A percentile compares a stretch with the other conserved stretches of the same genome.
These are phyloP conservation scores for Coccomyxa sp. DNA, from an alignment of 139 green algal genomes.

Conservation along the genomic window DNA sequence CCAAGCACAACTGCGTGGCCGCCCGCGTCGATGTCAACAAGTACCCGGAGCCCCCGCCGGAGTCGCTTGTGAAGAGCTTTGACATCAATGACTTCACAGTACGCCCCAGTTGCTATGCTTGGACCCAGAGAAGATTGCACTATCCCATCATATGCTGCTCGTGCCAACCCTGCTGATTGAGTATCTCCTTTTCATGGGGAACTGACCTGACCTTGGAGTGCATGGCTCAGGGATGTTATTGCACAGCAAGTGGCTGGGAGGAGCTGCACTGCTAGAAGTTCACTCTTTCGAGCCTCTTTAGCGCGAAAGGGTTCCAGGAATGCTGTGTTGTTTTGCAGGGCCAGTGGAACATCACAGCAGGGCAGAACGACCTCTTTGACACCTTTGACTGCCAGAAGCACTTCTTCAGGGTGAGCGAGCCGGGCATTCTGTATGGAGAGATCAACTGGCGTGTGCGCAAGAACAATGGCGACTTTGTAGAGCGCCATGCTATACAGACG, in stretches of 20 bases:
- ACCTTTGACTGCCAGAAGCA: constrained; percentile 77
- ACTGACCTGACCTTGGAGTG: too few species aligned
- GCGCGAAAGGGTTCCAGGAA: too few species aligned
- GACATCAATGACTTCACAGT: constrained; percentile 57
- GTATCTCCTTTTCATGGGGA: too few species aligned
- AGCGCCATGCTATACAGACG: constrained; percentile 63
- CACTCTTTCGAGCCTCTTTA: too few species aligned
- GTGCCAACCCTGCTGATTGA: too few species aligned
- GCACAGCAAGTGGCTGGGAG: too few species aligned
- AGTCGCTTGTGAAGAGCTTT: constrained; percentile 51
- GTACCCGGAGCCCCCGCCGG: constrained; percentile 39
- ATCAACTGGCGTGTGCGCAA: constrained; percentile 76
- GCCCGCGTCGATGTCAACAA: constrained; percentile 55
- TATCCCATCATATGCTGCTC: too few species aligned
- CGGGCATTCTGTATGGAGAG: constrained; percentile 52
- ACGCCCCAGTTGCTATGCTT: too few species aligned
- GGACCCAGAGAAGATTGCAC: too few species aligned
- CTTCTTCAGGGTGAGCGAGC: constrained; percentile 14
- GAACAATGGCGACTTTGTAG: constrained; percentile 66
- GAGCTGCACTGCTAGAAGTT: too few species aligned
- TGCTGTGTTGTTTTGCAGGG: too few species aligned
- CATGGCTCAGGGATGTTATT: too few species aligned
- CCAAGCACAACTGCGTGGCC: constrained; percentile 82
- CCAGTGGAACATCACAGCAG: constrained; percentile 84
- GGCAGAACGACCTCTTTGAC: constrained; percentile 86